These are phyloP conservation scores for Cucurbita moschata DNA, from an alignment of 306 rosid species.

Conservation along the genomic window DNA sequence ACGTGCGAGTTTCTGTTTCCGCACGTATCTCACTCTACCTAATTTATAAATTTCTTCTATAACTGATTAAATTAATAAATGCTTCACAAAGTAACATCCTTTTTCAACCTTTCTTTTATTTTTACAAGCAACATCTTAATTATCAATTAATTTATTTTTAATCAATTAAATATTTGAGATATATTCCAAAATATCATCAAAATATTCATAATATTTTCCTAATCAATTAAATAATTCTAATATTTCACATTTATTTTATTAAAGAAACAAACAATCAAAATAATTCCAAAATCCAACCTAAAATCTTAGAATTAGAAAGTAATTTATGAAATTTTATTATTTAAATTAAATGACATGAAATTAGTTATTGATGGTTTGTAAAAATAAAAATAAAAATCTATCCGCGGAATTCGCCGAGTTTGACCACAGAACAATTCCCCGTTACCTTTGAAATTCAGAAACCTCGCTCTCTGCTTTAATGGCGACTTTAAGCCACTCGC, in stretches of 20 bases:
- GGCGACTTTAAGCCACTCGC: slow-evolving; percentile 6
- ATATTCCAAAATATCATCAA: not conserved
- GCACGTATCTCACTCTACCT: not conserved
- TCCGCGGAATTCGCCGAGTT: slow-evolving; percentile 6
- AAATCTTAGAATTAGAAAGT: too few relatives aligned
- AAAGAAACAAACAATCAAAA: too few relatives aligned
- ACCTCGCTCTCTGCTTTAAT: slow-evolving; percentile 17
- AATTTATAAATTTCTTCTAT: not conserved
- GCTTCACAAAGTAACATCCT: not conserved
- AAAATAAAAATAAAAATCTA: too few relatives aligned
- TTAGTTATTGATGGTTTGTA: too few relatives aligned
- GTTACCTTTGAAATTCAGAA: slow-evolving; percentile 18
- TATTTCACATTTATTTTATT: too few relatives aligned
- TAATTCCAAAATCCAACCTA: too few relatives aligned
- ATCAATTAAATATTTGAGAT: not conserved
- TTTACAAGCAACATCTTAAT: not conserved
- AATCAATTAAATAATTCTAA: too few relatives aligned
- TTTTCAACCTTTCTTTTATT: too few relatives aligned
- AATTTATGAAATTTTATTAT: too few relatives aligned
- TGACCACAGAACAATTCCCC: slow-evolving; percentile 19
- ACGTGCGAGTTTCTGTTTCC: not conserved
- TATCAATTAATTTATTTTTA: not conserved
- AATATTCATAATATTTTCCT: too few relatives aligned
- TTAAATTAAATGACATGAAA: too few relatives aligned
- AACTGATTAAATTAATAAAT: not conserved